These are phyloP conservation scores for Penicillium cosmopolitanum DNA, from an alignment of 495 filamentous ascomycete genomes.

Conservation along the genomic window DNA sequence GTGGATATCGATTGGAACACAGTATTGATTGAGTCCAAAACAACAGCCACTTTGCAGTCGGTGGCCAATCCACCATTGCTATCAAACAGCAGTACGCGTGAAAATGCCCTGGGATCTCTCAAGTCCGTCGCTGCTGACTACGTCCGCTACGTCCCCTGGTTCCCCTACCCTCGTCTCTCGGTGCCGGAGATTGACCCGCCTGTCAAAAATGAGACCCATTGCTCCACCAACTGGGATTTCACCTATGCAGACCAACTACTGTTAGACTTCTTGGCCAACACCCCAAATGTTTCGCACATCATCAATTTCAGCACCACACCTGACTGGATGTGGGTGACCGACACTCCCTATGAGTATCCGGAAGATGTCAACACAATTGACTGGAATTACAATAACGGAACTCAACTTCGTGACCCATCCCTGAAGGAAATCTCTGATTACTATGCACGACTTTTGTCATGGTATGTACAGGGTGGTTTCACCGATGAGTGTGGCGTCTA, in stretches of 20 bases:
- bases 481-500: constrained; percentile 8
- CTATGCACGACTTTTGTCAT: constrained; percentile 2
- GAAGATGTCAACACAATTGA: constrained; percentile 6
- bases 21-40: constrained; percentile 14
- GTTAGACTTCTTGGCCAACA: neutral
- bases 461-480: constrained; percentile 8
- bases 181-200: constrained; percentile 5
- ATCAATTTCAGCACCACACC: constrained; percentile 11
- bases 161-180: constrained; percentile 9
- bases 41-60: constrained; percentile 11
- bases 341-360: constrained; percentile 1
- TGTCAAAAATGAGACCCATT: constrained; percentile 6
- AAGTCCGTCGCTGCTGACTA: constrained; percentile 5
- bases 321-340: constrained; percentile 14
- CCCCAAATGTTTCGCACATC: constrained; percentile 9
- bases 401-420: constrained; percentile 5
- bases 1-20: constrained; percentile 12
- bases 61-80: constrained; percentile 14
- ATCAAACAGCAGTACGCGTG: constrained; percentile 10
- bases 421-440: neutral
- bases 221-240: constrained; percentile 5
- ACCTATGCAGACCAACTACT: constrained; percentile 6
- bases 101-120: constrained; percentile 7
- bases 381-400: constrained; percentile 9
- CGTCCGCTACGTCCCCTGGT: constrained; percentile 14